Conservation (phyloP, 352 stramenopile species). For the Thraustotheca clavata region DNA sequence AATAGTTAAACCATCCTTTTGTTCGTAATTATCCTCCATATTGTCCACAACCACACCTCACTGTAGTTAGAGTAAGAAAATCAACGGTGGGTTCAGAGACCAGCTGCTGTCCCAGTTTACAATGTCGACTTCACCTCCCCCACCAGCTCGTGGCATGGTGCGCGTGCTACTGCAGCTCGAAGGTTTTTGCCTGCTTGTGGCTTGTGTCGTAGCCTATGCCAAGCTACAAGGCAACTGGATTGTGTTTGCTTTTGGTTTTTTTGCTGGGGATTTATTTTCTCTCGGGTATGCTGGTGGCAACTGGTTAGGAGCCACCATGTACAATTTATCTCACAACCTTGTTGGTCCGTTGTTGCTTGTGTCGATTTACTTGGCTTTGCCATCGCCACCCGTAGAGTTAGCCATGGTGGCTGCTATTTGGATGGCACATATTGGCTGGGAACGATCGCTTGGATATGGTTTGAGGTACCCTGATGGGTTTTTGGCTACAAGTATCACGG, state of each 20-base stretch:
- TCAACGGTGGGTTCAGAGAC: too few relatives aligned
- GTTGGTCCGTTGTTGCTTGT: background rate
- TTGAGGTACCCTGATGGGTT: constrained; percentile 16
- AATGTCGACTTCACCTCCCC: too few relatives aligned
- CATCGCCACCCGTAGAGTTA: background rate
- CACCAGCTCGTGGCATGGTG: constrained; percentile 5
- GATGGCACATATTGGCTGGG: constrained; percentile 14
- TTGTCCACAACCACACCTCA: too few relatives aligned
- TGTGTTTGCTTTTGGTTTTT: constrained; percentile 5
- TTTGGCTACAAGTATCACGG: constrained; percentile 6
- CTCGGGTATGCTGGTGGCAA: constrained; percentile 9
- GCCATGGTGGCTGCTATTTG: background rate
- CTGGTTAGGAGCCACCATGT: background rate
- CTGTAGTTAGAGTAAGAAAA: too few relatives aligned
- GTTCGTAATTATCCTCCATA: too few relatives aligned
- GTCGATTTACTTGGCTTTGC: background rate
- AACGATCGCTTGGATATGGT: constrained; percentile 16
- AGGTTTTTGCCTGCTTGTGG: background rate
- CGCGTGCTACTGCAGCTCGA: constrained; percentile 16
- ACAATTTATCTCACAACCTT: constrained; percentile 16
- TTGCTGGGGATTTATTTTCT: constrained; percentile 14
- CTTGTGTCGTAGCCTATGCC: constrained; percentile 10
- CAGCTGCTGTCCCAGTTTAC: too few relatives aligned
- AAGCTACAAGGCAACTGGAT: constrained; percentile 8
- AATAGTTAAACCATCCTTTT: background rate